A percentile compares a stretch with the other conserved stretches of the same genome.
Conservation (phyloP, 805 yeast genomes). For the Lipomyces starkeyi region DNA sequence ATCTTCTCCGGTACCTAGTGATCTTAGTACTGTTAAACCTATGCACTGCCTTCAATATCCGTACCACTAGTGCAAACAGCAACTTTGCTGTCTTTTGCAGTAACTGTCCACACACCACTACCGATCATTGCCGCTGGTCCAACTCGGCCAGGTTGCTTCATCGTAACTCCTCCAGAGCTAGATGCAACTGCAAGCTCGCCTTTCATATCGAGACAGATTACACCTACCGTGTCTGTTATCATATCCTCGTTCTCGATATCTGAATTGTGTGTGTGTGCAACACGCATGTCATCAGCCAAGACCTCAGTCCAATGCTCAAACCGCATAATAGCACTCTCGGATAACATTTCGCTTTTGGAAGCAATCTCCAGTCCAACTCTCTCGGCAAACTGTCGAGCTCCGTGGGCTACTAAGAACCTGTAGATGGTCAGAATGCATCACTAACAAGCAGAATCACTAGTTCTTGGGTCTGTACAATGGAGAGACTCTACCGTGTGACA, state of each 20-base stretch:
- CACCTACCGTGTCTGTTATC: conserved; percentile 50
- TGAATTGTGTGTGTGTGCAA: neutral
- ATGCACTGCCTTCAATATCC: neutral
- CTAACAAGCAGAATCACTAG: neutral
- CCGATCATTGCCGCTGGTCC: conserved; percentile 54
- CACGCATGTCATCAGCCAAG: conserved; percentile 8
- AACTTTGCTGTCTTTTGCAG: conserved; percentile 10
- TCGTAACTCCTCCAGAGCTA: conserved; percentile 51
- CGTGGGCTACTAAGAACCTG: conserved; percentile 45
- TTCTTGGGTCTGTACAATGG: conserved; percentile 32
- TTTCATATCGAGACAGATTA: conserved; percentile 43
- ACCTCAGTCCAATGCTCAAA: conserved; percentile 34
- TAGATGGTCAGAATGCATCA: conserved; percentile 32
- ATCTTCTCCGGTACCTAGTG: conserved; percentile 48
- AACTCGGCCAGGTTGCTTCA: conserved; percentile 49
- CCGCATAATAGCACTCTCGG: conserved; percentile 31
- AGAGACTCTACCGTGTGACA: conserved; percentile 30
- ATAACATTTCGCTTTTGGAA: conserved; percentile 25
- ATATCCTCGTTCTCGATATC: conserved; percentile 11
- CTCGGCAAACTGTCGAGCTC: conserved; percentile 45
- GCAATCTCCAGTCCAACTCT: conserved; percentile 27
- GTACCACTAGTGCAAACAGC: conserved; percentile 48
- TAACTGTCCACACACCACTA: conserved; percentile 43
- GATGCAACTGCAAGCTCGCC: conserved; percentile 45
- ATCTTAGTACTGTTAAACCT: neutral